Base-by-base conservation (phyloP, 2,329 filamentous ascomycete genomes). In the Cryphonectria carpinicola region DNA sequence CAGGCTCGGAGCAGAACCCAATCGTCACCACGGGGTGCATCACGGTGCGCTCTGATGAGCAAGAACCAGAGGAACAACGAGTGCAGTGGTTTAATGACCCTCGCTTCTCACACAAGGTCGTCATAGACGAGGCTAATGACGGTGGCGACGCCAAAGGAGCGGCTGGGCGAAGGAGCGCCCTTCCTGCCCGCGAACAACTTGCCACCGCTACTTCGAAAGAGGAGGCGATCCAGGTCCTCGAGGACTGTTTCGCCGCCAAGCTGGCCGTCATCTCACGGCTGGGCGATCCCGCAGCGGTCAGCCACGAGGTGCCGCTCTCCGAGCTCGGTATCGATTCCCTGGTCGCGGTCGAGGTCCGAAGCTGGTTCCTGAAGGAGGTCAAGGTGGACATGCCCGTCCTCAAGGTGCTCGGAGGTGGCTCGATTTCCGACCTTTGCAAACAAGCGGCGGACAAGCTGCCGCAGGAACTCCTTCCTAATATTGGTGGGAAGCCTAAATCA, bases 301-400 rank as follows among this genome's bases (percentile, higher is more conserved):
- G 46, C 17, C 17, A 52, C 14, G 22, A 41, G 7, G 68, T 67
- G 8, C 28, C 69, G 7, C 70, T 75, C 4, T 67, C 68, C 8
- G 71, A 74, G 11, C 67, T 75, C 17, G 76, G 76, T 19, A 58
- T 73, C 35, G 74, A 77, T 67, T 74, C 74, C 1, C 67, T 78
- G 13, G 64, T 78, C 3, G 72, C 76, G 4, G 74, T 76, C 17
- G 71, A 74, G 80, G 81, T 81, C 6, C 80, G 83, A 1, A 77
- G 79, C 7, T 87, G 84, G 84, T 84, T 85, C 70, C 56, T 81
- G 28, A 84, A 83, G 67, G 76, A 81, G 43, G 46, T 85, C 0
- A 69, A 79, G 0, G 75, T 81, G 1, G 80, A 84, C 64, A 77
- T 86, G 1, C 80, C 83, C 0, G 80, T 85, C 0, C 74, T 85